Evolutionary conservation across 192 early-diverging fungal genomes (phyloP).

Genomic region (Phycomyces nitens): DNA sequence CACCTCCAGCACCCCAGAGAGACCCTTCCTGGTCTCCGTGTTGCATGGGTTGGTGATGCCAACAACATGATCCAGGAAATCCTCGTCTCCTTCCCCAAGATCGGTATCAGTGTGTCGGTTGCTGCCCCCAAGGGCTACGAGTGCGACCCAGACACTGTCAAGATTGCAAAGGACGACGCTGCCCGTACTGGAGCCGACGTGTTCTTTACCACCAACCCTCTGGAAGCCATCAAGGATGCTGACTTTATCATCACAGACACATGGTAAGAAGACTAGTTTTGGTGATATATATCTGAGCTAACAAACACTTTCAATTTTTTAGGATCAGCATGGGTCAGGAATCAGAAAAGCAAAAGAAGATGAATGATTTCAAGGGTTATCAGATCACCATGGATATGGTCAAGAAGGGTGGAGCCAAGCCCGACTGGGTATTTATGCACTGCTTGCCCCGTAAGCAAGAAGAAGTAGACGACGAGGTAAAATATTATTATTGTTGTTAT

Average conservation of each 20-base stretch:
- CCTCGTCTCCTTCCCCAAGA: slow-evolving; percentile 82
- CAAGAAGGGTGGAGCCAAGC: slow-evolving; percentile 67
- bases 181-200: slow-evolving; percentile 44
- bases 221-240: slow-evolving; percentile 70
- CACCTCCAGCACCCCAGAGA: slow-evolving; percentile 48
- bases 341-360: slow-evolving; percentile 76
- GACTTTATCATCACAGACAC: slow-evolving; percentile 97
- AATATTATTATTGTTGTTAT: not conserved
- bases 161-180: slow-evolving; percentile 65
- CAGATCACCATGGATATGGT: slow-evolving; percentile 88
- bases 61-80: slow-evolving; percentile 96
- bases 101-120: slow-evolving; percentile 76
- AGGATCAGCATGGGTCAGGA: slow-evolving; percentile 98
- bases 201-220: slow-evolving; percentile 62
- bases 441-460: slow-evolving; percentile 95
- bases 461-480: slow-evolving; percentile 93
- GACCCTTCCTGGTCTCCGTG: slow-evolving; percentile 64
- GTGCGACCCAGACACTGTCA: slow-evolving; percentile 63
- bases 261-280: slow-evolving; percentile 54
- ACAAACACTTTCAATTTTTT: slow-evolving; percentile 7
- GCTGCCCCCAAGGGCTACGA: slow-evolving; percentile 85
- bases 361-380: slow-evolving; percentile 84
- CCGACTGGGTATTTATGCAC: slow-evolving; percentile 97
- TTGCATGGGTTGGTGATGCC: slow-evolving; percentile 98
- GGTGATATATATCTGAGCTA: not conserved